phyloP scores from a whole-genome alignment of 2,329 filamentous ascomycete species.

The Teratosphaeria destructans region DNA sequence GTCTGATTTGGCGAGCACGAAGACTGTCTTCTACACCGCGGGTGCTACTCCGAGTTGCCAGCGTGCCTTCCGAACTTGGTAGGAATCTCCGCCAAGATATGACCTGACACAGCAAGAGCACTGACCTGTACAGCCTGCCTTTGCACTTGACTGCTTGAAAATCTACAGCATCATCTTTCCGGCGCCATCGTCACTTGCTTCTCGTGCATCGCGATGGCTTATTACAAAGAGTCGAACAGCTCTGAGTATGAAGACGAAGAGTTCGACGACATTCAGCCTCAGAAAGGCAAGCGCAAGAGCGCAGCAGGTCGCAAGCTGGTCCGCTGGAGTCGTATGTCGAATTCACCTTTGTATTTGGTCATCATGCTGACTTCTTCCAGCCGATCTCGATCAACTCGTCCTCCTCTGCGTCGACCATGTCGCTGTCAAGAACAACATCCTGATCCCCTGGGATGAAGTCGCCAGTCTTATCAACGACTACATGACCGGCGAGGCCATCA shows the following conservation, averaged over 20 bases:
- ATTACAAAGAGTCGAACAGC: background rate
- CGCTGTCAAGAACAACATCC: conserved; percentile 7
- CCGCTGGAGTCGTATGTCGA: conserved; percentile 20
- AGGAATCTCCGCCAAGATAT: background rate
- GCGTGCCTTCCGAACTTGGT: background rate
- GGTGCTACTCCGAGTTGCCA: background rate
- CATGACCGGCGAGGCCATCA: conserved; percentile 15
- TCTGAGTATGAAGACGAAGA: background rate
- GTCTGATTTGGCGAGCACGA: background rate
- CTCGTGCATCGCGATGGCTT: background rate
- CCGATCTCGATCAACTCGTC: conserved; percentile 17
- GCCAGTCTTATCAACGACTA: conserved; percentile 7
- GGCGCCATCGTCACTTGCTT: background rate
- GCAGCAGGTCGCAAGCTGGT: conserved; percentile 16
- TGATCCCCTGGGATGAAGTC: conserved; percentile 15
- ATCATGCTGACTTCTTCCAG: conserved; percentile 7
- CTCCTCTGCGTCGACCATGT: conserved; percentile 16
- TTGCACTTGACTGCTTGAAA: background rate
- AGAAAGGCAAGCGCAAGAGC: conserved; percentile 10
- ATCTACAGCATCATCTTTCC: background rate
- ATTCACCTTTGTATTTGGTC: no score
- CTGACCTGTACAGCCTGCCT: background rate
- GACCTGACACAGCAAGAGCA: background rate
- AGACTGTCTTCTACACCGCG: background rate
- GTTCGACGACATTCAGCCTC: background rate